Percentiles rank a stretch among this genome's conserved stretches.
Evolutionary conservation across 257 asterid species (phyloP).

Genomic region (Solanum pennellii): DNA sequence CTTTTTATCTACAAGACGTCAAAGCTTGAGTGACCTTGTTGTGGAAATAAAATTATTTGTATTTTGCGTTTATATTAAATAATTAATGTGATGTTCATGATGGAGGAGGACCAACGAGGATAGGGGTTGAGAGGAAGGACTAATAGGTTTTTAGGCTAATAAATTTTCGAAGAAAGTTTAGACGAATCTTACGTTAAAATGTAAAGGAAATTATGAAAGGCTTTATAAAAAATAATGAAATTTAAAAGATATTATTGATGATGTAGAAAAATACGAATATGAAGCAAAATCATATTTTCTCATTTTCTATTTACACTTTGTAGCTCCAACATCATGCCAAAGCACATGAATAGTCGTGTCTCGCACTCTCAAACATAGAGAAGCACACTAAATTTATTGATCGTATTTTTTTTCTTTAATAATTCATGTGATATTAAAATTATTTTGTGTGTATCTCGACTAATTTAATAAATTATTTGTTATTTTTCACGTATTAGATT

Average conservation of each 20-base stretch:
- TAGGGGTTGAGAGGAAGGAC: not conserved
- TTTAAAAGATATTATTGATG: not conserved
- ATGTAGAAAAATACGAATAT: not conserved
- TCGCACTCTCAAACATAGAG: not conserved
- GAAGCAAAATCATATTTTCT: not conserved
- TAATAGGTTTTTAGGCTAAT: not conserved
- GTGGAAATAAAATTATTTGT: not conserved
- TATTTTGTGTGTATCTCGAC: fast-evolving
- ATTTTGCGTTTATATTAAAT: not conserved
- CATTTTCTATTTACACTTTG: too few relatives aligned
- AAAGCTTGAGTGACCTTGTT: not conserved
- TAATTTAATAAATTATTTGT: too few relatives aligned
- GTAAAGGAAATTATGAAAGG: not conserved
- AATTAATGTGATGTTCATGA: not conserved
- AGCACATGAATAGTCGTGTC: not conserved
- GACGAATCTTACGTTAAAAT: not conserved
- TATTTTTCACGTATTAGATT: too few relatives aligned
- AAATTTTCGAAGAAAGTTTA: not conserved
- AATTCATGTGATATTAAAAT: not conserved
- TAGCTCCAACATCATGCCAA: too few relatives aligned
- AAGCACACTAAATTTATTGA: not conserved
- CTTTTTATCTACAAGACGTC: not conserved
- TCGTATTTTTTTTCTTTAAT: not conserved
- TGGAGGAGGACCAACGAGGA: not conserved
- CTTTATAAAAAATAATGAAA: not conserved